Evolutionary conservation across 2,329 filamentous ascomycete genomes (phyloP).

Genomic region (Sporothrix euskadiensis): DNA sequence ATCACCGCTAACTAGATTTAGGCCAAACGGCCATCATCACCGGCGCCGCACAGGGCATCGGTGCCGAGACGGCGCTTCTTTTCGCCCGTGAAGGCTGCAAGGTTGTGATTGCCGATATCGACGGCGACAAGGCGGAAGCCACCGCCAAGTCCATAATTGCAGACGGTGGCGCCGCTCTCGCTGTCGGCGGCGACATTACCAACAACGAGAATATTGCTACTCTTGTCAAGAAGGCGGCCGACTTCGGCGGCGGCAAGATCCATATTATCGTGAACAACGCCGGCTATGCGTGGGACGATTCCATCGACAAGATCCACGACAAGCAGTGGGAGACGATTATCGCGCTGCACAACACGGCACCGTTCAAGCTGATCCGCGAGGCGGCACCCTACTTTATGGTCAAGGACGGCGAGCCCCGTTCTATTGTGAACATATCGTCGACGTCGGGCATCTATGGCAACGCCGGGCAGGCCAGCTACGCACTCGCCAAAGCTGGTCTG

Average conservation of each 20-base stretch:
- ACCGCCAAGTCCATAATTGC: conserved; percentile 70
- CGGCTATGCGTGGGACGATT: conserved; percentile 88
- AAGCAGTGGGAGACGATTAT: conserved; percentile 91
- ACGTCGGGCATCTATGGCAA: conserved; percentile 84
- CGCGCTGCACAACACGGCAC: conserved; percentile 78
- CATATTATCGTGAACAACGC: conserved; percentile 92
- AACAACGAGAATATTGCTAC: conserved; percentile 67
- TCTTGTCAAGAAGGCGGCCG: conserved; percentile 71
- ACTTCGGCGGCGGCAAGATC: conserved; percentile 83
- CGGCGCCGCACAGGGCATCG: conserved; percentile 82
- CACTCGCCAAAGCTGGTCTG: conserved; percentile 80
- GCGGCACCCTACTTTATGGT: conserved; percentile 86
- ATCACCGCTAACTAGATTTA: background rate
- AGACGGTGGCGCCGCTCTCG: conserved; percentile 67
- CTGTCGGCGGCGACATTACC: conserved; percentile 75
- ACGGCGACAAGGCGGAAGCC: conserved; percentile 67
- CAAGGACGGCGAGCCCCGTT: conserved; percentile 74
- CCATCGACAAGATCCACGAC: conserved; percentile 89
- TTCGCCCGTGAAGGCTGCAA: conserved; percentile 88
- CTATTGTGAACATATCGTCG: conserved; percentile 80
- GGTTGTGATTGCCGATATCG: conserved; percentile 81
- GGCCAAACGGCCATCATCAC: conserved; percentile 82
- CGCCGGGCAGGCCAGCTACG: conserved; percentile 85
- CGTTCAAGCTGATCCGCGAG: conserved; percentile 78
- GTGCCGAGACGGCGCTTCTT: conserved; percentile 75